A percentile compares a stretch with the other conserved stretches of the same genome.
Evolutionary conservation across 139 green algal species (phyloP).

Genomic region (Microglena sp.): DNA sequence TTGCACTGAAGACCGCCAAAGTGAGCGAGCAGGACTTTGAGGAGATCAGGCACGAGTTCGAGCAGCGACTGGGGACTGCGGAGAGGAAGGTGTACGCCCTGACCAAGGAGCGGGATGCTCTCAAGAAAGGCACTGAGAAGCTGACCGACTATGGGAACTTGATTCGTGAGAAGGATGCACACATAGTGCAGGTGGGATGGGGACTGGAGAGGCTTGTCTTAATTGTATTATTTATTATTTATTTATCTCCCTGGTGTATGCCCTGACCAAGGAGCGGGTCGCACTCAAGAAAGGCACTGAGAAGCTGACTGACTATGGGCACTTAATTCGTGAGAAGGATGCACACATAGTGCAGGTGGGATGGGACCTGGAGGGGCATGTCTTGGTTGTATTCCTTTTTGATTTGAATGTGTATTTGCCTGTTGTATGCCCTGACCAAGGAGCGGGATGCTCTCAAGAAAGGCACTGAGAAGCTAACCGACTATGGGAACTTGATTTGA

Average conservation of each 20-base stretch:
- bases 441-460: slow-evolving; percentile 82
- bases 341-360: slow-evolving; percentile 75
- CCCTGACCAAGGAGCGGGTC: slow-evolving; percentile 88
- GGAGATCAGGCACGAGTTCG: slow-evolving; percentile 39
- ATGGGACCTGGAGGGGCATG: too few species aligned
- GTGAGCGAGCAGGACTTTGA: slow-evolving; percentile 34
- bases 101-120: slow-evolving; percentile 47
- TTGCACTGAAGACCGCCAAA: slow-evolving; percentile 37
- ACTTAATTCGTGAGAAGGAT: slow-evolving; percentile 86
- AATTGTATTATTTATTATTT: background rate
- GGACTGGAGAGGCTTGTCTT: too few species aligned
- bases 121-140: slow-evolving; percentile 65
- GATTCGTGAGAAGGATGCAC: slow-evolving; percentile 86
- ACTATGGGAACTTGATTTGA: slow-evolving; percentile 57
- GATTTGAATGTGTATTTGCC: background rate
- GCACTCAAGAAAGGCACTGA: slow-evolving; percentile 65
- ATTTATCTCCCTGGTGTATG: slow-evolving; percentile 55
- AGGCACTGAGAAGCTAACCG: slow-evolving; percentile 51
- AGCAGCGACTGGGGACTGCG: slow-evolving; percentile 37
- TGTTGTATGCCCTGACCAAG: slow-evolving; percentile 84
- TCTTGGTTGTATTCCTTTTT: background rate
- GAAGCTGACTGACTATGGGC: slow-evolving; percentile 45
- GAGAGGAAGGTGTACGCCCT: slow-evolving; percentile 23
- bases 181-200: slow-evolving; percentile 67
- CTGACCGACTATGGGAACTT: slow-evolving; percentile 44